Conservation (phyloP, 2,329 filamentous ascomycete genomes). For the Aspergillus fumigatus region DNA sequence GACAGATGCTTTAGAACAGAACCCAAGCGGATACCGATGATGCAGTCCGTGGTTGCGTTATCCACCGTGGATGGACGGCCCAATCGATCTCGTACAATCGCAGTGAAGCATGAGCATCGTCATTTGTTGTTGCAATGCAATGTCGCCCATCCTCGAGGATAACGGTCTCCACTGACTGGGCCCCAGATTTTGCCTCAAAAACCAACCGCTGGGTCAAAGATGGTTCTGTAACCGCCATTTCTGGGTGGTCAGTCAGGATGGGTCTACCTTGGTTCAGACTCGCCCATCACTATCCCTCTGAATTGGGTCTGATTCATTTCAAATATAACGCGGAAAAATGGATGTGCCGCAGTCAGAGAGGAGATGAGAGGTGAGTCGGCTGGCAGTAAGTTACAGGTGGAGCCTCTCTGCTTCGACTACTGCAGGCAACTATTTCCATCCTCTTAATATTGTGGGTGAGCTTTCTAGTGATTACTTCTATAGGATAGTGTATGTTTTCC, state of each 20-base stretch:
- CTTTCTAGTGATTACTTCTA: too few relatives aligned
- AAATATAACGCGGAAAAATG: background rate
- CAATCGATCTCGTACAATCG: constrained; percentile 1
- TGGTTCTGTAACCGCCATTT: background rate
- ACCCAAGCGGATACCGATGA: background rate
- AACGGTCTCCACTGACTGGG: background rate
- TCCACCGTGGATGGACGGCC: constrained; percentile 11
- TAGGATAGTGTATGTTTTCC: too few relatives aligned
- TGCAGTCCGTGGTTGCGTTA: constrained; percentile 15
- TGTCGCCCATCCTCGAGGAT: background rate
- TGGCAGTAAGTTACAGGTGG: background rate
- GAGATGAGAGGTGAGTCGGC: background rate
- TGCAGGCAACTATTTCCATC: background rate
- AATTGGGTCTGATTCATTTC: background rate
- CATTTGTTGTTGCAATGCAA: background rate
- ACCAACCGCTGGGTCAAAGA: background rate
- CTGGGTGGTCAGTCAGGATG: background rate
- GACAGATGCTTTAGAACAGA: background rate
- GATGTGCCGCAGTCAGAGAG: background rate
- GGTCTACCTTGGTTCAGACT: background rate
- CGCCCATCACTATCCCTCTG: background rate
- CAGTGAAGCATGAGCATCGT: background rate
- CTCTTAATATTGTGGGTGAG: too few relatives aligned
- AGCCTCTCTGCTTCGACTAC: background rate
- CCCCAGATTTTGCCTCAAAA: background rate